These are phyloP conservation scores for Scutellaria barbata DNA, from an alignment of 257 asterid species.

Conservation along the genomic window DNA sequence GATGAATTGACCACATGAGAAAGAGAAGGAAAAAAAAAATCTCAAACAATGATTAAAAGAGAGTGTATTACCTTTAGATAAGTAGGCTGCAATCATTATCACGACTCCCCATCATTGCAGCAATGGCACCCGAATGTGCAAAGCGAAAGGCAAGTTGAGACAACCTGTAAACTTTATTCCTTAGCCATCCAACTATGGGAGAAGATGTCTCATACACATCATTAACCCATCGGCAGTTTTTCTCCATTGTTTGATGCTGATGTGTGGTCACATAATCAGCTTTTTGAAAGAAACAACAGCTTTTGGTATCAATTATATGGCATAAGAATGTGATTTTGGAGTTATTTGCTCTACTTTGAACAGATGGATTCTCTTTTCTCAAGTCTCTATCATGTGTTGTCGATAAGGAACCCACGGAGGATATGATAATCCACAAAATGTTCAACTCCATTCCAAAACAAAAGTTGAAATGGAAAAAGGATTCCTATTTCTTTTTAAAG, in stretches of 20 bases:
- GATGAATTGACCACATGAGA: conserved; percentile 24
- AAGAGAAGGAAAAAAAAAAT: conserved; percentile 16
- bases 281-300: conserved; percentile 35
- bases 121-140: conserved; percentile 39
- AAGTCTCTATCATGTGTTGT: conserved; percentile 35
- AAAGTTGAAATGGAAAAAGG: conserved; percentile 38
- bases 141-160: conserved; percentile 39
- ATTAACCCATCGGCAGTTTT: conserved; percentile 20
- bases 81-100: conserved; percentile 32
- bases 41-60: conserved; percentile 37
- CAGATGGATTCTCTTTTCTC: conserved; percentile 37
- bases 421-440: conserved; percentile 35
- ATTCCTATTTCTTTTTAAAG: conserved; percentile 26
- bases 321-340: conserved; percentile 35
- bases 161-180: conserved; percentile 40
- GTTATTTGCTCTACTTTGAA: conserved; percentile 32
- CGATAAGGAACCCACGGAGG: conserved; percentile 52
- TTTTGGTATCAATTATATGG: conserved; percentile 31
- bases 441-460: conserved; percentile 29
- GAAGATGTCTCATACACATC: conserved; percentile 32
- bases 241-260: conserved; percentile 29
- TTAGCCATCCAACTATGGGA: conserved; percentile 29
- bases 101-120: conserved; percentile 34
- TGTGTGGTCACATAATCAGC: conserved; percentile 39
- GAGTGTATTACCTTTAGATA: conserved; percentile 37